Evolutionary conservation across 768 basidiomycete genomes (phyloP).

Genomic region (Tephrocybe sp.): DNA sequence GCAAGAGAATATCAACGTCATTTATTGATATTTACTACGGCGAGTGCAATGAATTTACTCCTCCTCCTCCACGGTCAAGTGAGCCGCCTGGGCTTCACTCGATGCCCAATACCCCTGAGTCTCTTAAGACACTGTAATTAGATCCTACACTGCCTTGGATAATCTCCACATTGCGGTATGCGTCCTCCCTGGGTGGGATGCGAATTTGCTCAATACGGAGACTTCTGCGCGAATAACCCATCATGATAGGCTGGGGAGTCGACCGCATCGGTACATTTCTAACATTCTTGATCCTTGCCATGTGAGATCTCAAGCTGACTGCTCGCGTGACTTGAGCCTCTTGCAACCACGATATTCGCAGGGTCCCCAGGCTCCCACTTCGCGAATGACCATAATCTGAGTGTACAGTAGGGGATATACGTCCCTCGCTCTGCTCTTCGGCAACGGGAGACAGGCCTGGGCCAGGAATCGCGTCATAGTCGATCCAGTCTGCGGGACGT

Average conservation of each 20-base stretch:
- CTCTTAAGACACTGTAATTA: conserved; percentile 22
- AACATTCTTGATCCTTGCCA: conserved; percentile 37
- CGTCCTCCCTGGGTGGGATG: conserved; percentile 25
- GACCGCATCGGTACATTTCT: conserved; percentile 35
- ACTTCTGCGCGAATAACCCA: conserved; percentile 26
- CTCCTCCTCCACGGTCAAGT: conserved; percentile 4
- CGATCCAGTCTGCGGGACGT: conserved; percentile 16
- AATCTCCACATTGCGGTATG: conserved; percentile 23
- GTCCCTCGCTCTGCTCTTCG: conserved; percentile 8
- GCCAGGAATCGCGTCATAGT: conserved; percentile 13
- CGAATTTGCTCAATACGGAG: conserved; percentile 33
- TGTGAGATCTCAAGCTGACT: conserved; percentile 13
- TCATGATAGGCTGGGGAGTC: conserved; percentile 32
- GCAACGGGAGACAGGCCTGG: conserved; percentile 1
- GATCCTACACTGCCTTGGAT: conserved; percentile 24
- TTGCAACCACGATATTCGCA: conserved; percentile 21
- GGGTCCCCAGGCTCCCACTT: conserved; percentile 12
- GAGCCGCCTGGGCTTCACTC: no score
- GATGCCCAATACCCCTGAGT: conserved; percentile 34
- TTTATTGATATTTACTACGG: no score
- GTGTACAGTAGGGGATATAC: no score
- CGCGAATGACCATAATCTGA: neutral
- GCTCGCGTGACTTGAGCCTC: conserved; percentile 11
- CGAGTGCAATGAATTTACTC: neutral
- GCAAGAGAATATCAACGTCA: neutral